phyloP scores from a whole-genome alignment of 192 early-diverging fungal species.

The Chytriomyces confervae region DNA sequence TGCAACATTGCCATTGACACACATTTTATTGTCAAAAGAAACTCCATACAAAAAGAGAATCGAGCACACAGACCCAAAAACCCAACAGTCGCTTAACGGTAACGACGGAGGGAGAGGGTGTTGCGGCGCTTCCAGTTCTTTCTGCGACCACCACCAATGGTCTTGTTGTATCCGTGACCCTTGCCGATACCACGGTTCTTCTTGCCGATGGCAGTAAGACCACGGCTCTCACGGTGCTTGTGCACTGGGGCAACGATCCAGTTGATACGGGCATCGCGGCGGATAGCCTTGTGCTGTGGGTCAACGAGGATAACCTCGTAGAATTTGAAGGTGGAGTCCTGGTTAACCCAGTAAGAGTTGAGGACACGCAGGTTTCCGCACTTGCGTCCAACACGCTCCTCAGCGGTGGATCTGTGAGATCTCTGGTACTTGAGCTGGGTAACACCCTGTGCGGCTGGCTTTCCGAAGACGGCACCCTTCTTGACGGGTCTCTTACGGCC shows the following conservation, averaged over 20 bases:
- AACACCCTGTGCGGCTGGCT: conserved; percentile 97
- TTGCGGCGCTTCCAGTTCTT: conserved; percentile 94
- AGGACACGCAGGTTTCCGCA: conserved; percentile 98
- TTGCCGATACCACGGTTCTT: conserved; percentile 97
- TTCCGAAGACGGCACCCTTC: conserved; percentile 99
- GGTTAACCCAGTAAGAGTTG: conserved; percentile 99
- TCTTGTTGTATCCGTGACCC: conserved; percentile 97
- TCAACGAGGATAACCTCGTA: conserved; percentile 99
- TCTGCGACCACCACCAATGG: conserved; percentile 90
- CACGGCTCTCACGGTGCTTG: conserved; percentile 99
- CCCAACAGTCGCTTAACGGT: conserved; percentile 70
- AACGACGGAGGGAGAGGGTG: conserved; percentile 92
- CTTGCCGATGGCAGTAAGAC: conserved; percentile 95
- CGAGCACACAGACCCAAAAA: no score
- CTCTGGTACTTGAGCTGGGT: conserved; percentile 99
- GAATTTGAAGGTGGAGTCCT: conserved; percentile 99
- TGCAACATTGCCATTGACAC: no score
- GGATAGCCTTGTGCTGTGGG: conserved; percentile 97
- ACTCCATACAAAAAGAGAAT: no score
- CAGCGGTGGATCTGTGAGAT: conserved; percentile 90
- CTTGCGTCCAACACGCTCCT: conserved; percentile 97
- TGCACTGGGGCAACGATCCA: conserved; percentile 98
- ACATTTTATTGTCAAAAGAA: no score
- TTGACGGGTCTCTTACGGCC: conserved; percentile 95
- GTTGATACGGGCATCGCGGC: conserved; percentile 98